phyloP scores from a whole-genome alignment of 192 early-diverging fungal genomes.

The Powellomyces hirtus region DNA sequence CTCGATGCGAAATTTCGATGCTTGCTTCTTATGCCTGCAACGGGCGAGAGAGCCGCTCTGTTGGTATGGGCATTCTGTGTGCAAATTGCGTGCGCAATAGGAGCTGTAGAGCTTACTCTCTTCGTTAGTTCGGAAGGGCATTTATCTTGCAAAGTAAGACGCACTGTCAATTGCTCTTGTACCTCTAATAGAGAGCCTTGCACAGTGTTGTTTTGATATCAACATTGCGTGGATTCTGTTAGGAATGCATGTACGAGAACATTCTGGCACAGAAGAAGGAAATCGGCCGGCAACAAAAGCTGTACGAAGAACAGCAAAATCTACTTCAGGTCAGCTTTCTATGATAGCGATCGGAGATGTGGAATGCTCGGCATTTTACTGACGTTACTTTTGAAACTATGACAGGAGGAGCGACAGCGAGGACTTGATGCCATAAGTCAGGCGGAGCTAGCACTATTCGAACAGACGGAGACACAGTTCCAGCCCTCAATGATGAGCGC shows the following conservation, averaged over 20 bases:
- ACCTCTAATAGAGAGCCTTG: too few species aligned
- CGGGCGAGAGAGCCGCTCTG: slow-evolving; percentile 68
- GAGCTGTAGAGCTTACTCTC: not conserved
- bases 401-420: slow-evolving; percentile 19
- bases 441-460: slow-evolving; percentile 61
- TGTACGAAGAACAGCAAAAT: slow-evolving; percentile 44
- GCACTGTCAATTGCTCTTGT: too few species aligned
- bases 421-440: slow-evolving; percentile 42
- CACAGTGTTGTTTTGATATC: too few species aligned
- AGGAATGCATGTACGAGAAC: slow-evolving; percentile 82
- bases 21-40: slow-evolving; percentile 86
- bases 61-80: slow-evolving; percentile 46
- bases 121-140: slow-evolving; percentile 60
- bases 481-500: slow-evolving; percentile 21
- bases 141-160: slow-evolving; percentile 69
- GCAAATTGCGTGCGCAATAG: not conserved
- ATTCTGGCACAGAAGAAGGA: slow-evolving; percentile 82
- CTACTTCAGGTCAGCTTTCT: slow-evolving; percentile 27
- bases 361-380: not conserved
- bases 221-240: too few species aligned
- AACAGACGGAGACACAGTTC: slow-evolving; percentile 59
- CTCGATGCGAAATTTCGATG: slow-evolving; percentile 77
- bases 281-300: slow-evolving; percentile 57
- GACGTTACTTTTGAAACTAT: not conserved
- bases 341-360: not conserved